Evolutionary conservation across 2,329 filamentous ascomycete species (phyloP).

Genomic region (Chaetoscypha palmicola): DNA sequence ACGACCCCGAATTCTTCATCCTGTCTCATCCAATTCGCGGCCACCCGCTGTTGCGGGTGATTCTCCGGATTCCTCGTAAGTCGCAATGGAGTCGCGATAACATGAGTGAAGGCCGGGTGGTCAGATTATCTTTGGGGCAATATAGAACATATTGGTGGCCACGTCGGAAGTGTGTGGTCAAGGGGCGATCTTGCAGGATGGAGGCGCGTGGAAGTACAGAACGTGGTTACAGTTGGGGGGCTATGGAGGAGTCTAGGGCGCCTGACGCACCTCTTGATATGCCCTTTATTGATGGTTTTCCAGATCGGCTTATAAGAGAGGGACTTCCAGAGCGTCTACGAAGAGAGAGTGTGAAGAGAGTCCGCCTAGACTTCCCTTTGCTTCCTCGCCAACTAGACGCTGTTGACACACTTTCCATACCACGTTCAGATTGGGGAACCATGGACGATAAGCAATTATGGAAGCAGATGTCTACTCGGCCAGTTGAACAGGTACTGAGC

Average conservation of each 20-base stretch:
- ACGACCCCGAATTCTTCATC: conserved; percentile 33
- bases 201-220: not conserved
- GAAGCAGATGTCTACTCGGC: not conserved
- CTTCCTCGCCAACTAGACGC: too few relatives aligned
- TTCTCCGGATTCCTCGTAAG: conserved; percentile 37
- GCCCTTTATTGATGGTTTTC: conserved; percentile 10
- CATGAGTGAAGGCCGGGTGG: conserved; percentile 36
- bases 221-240: conserved; percentile 8
- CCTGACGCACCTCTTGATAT: conserved; percentile 7
- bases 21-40: conserved; percentile 37
- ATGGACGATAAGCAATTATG: too few relatives aligned
- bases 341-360: conserved; percentile 2
- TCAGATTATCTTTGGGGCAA: conserved; percentile 25
- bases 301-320: conserved; percentile 9
- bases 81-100: conserved; percentile 36
- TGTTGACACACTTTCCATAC: too few relatives aligned
- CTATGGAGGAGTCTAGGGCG: not conserved
- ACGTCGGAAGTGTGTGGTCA: conserved; percentile 16
- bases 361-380: not conserved
- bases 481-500: not conserved
- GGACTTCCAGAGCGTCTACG: conserved; percentile 10
- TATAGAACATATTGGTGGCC: conserved; percentile 26
- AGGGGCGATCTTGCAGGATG: too few relatives aligned
- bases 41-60: conserved; percentile 38
- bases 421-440: not conserved